Conservation (phyloP, 2,329 filamentous ascomycete genomes). For the Bimuria novae-zelandiae region DNA sequence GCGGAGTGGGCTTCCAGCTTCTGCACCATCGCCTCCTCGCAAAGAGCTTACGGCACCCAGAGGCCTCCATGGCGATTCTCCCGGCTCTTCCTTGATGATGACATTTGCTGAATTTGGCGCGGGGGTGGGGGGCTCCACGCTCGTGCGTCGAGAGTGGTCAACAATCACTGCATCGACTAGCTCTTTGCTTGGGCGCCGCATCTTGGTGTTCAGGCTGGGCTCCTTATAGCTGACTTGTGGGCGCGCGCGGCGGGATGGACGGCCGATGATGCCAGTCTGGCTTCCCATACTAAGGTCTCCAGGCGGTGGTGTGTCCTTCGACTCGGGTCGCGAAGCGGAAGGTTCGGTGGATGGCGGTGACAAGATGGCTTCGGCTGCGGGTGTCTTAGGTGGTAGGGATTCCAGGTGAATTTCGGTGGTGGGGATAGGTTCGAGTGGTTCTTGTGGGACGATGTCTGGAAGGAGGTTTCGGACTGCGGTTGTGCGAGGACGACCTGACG, state of each 20-base stretch:
- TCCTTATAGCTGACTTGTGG: conserved; percentile 56
- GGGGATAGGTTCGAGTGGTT: conserved; percentile 26
- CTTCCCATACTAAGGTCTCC: conserved; percentile 45
- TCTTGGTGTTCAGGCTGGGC: conserved; percentile 54
- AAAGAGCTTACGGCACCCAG: conserved; percentile 23
- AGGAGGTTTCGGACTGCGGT: conserved; percentile 32
- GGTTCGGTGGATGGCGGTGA: conserved; percentile 52
- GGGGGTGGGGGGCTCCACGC: conserved; percentile 28
- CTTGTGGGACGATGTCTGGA: conserved; percentile 24
- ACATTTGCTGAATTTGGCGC: conserved; percentile 25
- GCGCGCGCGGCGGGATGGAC: conserved; percentile 52
- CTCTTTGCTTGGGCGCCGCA: conserved; percentile 54
- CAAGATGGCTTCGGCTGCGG: conserved; percentile 45
- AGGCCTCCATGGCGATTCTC: conserved; percentile 34
- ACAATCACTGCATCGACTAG: conserved; percentile 51
- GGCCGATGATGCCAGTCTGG: conserved; percentile 36
- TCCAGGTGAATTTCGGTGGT: conserved; percentile 41
- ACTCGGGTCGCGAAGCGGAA: conserved; percentile 42
- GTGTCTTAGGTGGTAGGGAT: conserved; percentile 47
- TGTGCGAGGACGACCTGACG: conserved; percentile 24
- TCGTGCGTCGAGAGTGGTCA: conserved; percentile 28
- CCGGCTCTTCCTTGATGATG: conserved; percentile 36
- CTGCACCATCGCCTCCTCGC: conserved; percentile 31
- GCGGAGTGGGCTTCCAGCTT: conserved; percentile 42
- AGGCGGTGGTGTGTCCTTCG: conserved; percentile 51